Percentiles rank a stretch among this genome's conserved stretches.
phyloP scores from a whole-genome alignment of 495 filamentous ascomycete species.

The Daldinia bambusicola region DNA sequence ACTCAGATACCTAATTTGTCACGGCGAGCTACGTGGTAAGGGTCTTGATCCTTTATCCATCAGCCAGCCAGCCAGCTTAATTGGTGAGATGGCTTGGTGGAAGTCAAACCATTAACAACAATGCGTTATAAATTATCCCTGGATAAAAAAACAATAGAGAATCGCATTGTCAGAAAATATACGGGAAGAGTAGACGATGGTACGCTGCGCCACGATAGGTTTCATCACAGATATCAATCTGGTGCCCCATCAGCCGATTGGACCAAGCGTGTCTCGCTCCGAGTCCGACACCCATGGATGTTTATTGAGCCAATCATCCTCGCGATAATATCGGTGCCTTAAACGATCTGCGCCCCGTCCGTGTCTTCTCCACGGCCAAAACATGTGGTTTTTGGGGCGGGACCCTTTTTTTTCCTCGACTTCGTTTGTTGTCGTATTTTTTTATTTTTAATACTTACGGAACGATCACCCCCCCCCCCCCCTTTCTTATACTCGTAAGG shows the following conservation, averaged over 20 bases:
- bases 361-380: constrained; percentile 5
- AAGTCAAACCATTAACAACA: not conserved
- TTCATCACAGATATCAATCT: not conserved
- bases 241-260: constrained; percentile 18
- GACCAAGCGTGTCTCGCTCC: not conserved
- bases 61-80: not conserved
- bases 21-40: not conserved
- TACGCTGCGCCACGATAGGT: constrained; percentile 28
- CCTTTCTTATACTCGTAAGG: not conserved
- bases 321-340: constrained; percentile 40
- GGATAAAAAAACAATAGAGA: not conserved
- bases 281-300: no score
- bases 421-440: not conserved
- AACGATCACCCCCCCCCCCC: not conserved
- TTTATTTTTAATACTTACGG: constrained; percentile 4
- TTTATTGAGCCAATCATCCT: constrained; percentile 24
- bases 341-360: constrained; percentile 17
- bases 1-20: not conserved
- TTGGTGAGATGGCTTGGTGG: not conserved
- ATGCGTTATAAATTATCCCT: not conserved
- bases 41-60: not conserved
- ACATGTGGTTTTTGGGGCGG: not conserved
- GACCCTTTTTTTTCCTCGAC: not conserved
- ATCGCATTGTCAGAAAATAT: not conserved
- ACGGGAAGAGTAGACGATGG: not conserved